phyloP scores from a whole-genome alignment of 768 basidiomycete genomes.

The Hericium alpestre region DNA sequence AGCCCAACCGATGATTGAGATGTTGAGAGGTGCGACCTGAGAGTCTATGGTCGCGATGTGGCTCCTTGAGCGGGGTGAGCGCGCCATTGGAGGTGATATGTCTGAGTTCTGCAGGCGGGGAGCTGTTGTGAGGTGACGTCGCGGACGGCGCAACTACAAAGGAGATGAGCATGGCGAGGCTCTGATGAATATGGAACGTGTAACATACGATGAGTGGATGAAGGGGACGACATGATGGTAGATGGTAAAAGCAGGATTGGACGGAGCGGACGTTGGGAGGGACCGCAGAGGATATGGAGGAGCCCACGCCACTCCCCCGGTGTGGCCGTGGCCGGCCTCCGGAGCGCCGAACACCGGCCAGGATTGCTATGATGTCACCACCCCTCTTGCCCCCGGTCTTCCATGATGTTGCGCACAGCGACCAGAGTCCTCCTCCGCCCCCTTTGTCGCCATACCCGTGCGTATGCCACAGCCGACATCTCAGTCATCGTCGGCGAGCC shows the following conservation, averaged over 20 bases:
- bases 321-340: background rate
- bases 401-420: too few relatives aligned
- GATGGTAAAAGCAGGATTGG: too few relatives aligned
- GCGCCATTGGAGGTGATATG: conserved; percentile 43
- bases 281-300: too few relatives aligned
- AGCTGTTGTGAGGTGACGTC: conserved; percentile 6
- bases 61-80: conserved; percentile 30
- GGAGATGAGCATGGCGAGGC: background rate
- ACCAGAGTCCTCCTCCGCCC: background rate
- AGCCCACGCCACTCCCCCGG: background rate
- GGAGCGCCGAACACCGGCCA: too few relatives aligned
- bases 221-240: conserved; percentile 8
- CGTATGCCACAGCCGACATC: background rate
- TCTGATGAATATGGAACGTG: background rate
- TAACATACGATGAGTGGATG: background rate
- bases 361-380: too few relatives aligned
- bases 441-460: background rate
- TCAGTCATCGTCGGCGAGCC: background rate
- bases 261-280: too few relatives aligned
- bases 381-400: too few relatives aligned
- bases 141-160: conserved; percentile 9
- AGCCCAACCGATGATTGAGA: conserved; percentile 40
- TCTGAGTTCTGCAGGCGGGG: conserved; percentile 34
- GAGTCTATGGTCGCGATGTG: conserved; percentile 24
- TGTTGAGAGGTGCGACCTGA: conserved; percentile 39